A percentile compares a stretch with the other conserved stretches of the same genome.
These are phyloP conservation scores for Exidia glandulosa DNA, from an alignment of 768 basidiomycete species.

Conservation along the genomic window DNA sequence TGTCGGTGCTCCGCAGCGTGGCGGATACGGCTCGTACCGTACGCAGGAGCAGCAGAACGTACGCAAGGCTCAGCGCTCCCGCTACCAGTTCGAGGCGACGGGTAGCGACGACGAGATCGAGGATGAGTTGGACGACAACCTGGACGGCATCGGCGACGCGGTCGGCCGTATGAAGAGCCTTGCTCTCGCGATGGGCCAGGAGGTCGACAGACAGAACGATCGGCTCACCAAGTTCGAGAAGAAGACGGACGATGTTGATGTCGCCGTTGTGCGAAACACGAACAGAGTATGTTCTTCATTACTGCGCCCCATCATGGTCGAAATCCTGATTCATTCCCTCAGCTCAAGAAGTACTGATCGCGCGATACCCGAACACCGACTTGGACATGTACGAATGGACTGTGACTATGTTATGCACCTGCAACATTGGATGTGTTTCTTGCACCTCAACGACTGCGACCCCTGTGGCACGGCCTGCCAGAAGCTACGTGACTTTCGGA, in stretches of 20 bases:
- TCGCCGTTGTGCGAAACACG: conserved; percentile 69
- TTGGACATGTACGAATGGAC: no score
- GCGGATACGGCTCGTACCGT: conserved; percentile 27
- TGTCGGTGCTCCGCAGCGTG: conserved; percentile 11
- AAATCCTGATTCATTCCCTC: background rate
- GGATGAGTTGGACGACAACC: conserved; percentile 85
- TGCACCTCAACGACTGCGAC: no score
- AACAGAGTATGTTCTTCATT: conserved; percentile 45
- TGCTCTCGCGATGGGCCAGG: conserved; percentile 74
- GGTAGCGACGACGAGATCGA: conserved; percentile 90
- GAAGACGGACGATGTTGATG: conserved; percentile 69
- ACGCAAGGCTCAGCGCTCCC: conserved; percentile 60
- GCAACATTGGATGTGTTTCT: background rate
- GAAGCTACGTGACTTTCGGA: no score
- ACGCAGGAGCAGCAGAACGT: conserved; percentile 41
- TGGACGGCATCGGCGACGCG: conserved; percentile 74
- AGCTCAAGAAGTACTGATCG: conserved; percentile 4
- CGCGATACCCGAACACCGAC: no score
- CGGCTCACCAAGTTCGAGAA: conserved; percentile 66
- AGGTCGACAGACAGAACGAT: conserved; percentile 77
- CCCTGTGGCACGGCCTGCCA: no score
- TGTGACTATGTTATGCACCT: no score
- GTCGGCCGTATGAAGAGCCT: conserved; percentile 70
- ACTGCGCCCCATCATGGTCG: background rate
- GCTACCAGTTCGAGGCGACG: conserved; percentile 86